phyloP scores from a whole-genome alignment of 2,329 filamentous ascomycete species.

The Blastomyces gilchristii region DNA sequence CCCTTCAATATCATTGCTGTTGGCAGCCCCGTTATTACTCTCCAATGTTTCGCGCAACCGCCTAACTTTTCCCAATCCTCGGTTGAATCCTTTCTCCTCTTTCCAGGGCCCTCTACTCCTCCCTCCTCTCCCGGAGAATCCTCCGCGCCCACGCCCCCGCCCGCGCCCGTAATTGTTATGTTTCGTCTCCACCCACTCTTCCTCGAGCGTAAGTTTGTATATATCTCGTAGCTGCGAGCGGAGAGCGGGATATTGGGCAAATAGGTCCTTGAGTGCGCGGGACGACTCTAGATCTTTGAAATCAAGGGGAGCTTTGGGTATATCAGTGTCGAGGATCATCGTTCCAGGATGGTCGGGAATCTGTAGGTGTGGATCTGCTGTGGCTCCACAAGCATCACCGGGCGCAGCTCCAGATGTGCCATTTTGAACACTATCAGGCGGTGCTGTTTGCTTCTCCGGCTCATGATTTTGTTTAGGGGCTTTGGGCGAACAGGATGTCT shows the following conservation, averaged over 20 bases:
- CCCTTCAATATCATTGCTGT: slow-evolving; percentile 25
- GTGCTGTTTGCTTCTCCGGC: slow-evolving; percentile 7
- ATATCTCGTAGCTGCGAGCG: slow-evolving; percentile 34
- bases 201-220: slow-evolving; percentile 31
- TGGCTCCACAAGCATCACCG: not conserved
- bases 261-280: slow-evolving; percentile 29
- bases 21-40: slow-evolving; percentile 22
- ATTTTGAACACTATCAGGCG: not conserved
- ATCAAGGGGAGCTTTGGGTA: not conserved
- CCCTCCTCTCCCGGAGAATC: slow-evolving; percentile 16
- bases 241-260: slow-evolving; percentile 31
- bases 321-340: not conserved
- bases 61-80: slow-evolving; percentile 31
- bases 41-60: slow-evolving; percentile 31
- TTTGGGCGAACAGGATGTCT: slow-evolving; percentile 31
- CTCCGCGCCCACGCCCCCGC: slow-evolving; percentile 20
- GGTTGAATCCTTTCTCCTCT: slow-evolving; percentile 35
- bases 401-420: not conserved
- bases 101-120: slow-evolving; percentile 30
- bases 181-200: slow-evolving; percentile 31
- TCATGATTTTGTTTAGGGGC: slow-evolving; percentile 10
- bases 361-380: not conserved
- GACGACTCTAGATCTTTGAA: slow-evolving; percentile 20
- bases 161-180: slow-evolving; percentile 18
- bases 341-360: not conserved